phyloP scores from a whole-genome alignment of 495 filamentous ascomycete species.

The Penicillium cataractarum region DNA sequence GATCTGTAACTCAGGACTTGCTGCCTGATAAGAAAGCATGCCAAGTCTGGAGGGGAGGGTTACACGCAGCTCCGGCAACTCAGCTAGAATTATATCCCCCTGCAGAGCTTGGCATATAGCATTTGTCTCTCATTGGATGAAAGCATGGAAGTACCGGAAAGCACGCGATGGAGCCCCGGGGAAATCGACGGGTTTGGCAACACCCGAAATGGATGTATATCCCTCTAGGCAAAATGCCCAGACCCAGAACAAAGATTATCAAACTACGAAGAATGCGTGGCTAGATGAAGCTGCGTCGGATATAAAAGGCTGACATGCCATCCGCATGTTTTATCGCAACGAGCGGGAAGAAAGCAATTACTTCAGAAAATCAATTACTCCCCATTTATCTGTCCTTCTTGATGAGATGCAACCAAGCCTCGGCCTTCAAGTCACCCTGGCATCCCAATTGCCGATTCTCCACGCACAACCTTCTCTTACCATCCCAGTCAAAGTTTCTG shows the following conservation, averaged over 20 bases:
- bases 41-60: constrained; percentile 17
- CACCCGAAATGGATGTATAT: not conserved
- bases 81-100: constrained; percentile 2
- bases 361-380: not conserved
- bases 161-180: not conserved
- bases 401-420: constrained; percentile 13
- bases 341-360: not conserved
- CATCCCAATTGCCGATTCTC: constrained; percentile 16
- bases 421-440: constrained; percentile 28
- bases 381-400: not conserved
- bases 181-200: not conserved
- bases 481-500: constrained; percentile 32
- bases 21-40: not conserved
- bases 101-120: constrained; percentile 6
- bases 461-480: constrained; percentile 21
- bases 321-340: not conserved
- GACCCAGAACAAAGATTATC: not conserved
- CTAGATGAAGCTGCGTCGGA: not conserved
- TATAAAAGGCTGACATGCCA: not conserved
- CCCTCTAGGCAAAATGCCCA: not conserved
- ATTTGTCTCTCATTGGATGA: not conserved
- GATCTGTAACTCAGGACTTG: not conserved
- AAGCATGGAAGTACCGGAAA: not conserved
- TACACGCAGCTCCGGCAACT: constrained; percentile 13
- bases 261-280: not conserved